Evolutionary conservation across 106 monocot species (phyloP), one percentile per base, ranked within the genome.

Genomic region (Dioscorea zingiberensis): DNA sequence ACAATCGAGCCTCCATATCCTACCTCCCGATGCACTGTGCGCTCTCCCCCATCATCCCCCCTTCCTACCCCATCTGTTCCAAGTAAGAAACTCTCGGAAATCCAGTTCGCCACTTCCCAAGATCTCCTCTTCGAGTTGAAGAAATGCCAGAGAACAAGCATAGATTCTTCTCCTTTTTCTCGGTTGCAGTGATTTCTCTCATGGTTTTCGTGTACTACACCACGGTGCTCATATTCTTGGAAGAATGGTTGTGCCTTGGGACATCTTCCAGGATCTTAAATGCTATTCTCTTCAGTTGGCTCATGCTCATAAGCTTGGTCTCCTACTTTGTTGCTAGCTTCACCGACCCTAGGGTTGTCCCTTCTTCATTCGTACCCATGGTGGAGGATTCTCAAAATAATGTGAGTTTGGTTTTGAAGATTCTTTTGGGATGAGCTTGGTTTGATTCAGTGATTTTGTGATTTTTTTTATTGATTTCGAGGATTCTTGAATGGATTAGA

Each of bases 211-310:
- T 78, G 13, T 88, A 78, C 67, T 88, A 73, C 76, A 21, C 78
- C 8, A 84, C 84, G 13, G 78, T 88, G 44, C 81, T 88, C 76
- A 72, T 88, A 25, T 70, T 78, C 69, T 17, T 88, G 44, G 78
- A 81, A 32, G 74, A 53, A 22, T 88, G 81, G 88, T 55, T 84
- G 67, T 75, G 66, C 25, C 70, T 84, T 53, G 54, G 30, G 25
- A 67, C 75, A 21, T 24, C 66, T 44, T 44, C 67, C 7, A 84
- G 88, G 25, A 25, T 73, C 55, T 25, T 81, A 25, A 76, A 88
- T 62, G 81, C 78, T 3, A 12, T 48, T 3, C 24, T 66, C 62
- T 84, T 88, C 49, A 84, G 64, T 54, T 78, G 66, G 61, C 23
- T 69, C 32, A 72, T 75, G 18, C 45, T 78, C 75, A 64, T 75